Conservation (phyloP, 441 rosid species). For the Adansonia grandidieri region DNA sequence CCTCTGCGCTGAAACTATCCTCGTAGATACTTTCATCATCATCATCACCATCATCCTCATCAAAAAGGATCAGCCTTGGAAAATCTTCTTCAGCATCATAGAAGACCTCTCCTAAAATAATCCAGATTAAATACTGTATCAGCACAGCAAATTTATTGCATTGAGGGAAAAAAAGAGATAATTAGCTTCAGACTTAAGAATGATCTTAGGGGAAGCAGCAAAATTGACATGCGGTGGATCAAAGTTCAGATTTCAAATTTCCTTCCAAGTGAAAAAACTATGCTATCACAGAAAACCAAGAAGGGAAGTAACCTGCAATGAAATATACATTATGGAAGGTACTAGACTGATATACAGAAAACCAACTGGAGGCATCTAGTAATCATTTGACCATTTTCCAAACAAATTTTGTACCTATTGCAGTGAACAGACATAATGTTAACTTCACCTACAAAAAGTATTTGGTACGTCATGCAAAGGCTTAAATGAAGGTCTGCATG, state of each 20-base stretch:
- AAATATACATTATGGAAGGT: not conserved
- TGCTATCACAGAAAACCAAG: not conserved
- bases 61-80: conserved; percentile 28
- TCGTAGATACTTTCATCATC: conserved; percentile 16
- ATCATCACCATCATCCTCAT: conserved; percentile 48
- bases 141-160: conserved; percentile 4
- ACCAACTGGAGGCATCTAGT: not conserved
- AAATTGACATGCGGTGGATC: not conserved
- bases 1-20: conserved; percentile 34
- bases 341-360: not conserved
- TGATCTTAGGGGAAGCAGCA: no score
- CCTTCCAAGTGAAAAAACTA: no score
- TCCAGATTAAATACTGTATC: not conserved
- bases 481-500: not conserved
- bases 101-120: conserved; percentile 72
- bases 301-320: no score
- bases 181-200: not conserved
- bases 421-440: conserved; percentile 1
- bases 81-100: conserved; percentile 77
- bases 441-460: not conserved
- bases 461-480: conserved; percentile 7
- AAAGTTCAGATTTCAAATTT: no score
- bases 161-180: not conserved
- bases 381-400: conserved; percentile 16
- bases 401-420: conserved; percentile 5